Evolutionary conservation across 1,284 basidiomycete species (phyloP).

Genomic region (Sparassis latifolia): DNA sequence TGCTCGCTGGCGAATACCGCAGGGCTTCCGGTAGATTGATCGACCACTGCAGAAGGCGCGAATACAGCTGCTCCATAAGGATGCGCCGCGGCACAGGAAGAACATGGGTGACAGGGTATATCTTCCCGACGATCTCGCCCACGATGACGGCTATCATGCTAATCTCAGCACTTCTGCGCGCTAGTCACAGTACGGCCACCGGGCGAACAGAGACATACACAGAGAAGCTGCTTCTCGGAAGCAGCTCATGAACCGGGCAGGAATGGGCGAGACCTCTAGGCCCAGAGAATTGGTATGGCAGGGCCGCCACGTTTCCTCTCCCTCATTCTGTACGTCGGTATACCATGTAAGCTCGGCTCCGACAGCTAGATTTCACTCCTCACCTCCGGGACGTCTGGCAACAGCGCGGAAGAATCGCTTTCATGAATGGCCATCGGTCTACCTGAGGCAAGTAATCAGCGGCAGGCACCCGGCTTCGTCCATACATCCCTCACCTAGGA

Average conservation of each 20-base stretch:
- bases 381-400: conserved; percentile 54
- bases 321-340: conserved; percentile 37
- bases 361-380: conserved; percentile 6
- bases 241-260: conserved; percentile 43
- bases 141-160: conserved; percentile 44
- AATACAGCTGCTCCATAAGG: conserved; percentile 49
- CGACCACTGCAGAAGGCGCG: conserved; percentile 71
- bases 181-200: background rate
- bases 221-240: conserved; percentile 57
- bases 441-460: conserved; percentile 32
- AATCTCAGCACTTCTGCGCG: background rate
- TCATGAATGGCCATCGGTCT: conserved; percentile 69
- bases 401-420: conserved; percentile 65
- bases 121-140: conserved; percentile 57
- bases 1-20: conserved; percentile 47
- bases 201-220: conserved; percentile 34
- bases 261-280: conserved; percentile 33
- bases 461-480: too few relatives aligned
- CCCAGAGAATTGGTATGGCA: conserved; percentile 28
- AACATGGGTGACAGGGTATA: conserved; percentile 67
- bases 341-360: conserved; percentile 1
- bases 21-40: conserved; percentile 64
- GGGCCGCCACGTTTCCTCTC: conserved; percentile 47
- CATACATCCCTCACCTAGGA: conserved; percentile 7
- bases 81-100: conserved; percentile 38